Evolutionary conservation across 202 grass and related monocot genomes (phyloP).

Genomic region (Brachypodium distachyon): DNA sequence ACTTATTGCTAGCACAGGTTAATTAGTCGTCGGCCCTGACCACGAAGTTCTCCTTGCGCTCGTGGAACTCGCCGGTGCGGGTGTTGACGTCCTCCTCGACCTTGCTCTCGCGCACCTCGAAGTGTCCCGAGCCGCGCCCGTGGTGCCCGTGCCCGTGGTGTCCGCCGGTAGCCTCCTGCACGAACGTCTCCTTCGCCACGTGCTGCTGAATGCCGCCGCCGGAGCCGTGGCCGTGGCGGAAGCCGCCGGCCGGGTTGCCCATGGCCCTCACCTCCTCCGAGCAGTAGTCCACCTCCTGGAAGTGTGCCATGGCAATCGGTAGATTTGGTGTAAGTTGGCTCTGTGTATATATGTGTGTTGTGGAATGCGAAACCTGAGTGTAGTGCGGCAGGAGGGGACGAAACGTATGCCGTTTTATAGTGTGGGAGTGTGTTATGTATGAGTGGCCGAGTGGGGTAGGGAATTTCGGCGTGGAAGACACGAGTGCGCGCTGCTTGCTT

Average conservation of each 20-base stretch:
- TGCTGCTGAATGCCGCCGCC: constrained; percentile 19
- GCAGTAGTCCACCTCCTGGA: constrained; percentile 39
- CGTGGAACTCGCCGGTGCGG: constrained; percentile 44
- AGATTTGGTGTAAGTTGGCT: neutral
- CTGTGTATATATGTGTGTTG: neutral
- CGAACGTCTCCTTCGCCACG: constrained; percentile 30
- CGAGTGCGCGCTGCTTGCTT: neutral
- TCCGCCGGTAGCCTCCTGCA: constrained; percentile 17
- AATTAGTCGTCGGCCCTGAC: constrained; percentile 4
- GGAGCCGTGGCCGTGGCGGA: neutral
- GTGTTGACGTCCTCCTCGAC: constrained; percentile 41
- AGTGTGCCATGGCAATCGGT: constrained; percentile 16
- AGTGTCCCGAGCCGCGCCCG: constrained; percentile 10
- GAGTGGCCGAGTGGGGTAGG: neutral
- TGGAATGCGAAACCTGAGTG: neutral
- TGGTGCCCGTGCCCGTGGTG: neutral
- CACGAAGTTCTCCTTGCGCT: constrained; percentile 36
- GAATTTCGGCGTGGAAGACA: neutral
- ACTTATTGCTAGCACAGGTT: neutral
- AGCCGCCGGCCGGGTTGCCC: constrained; percentile 11
- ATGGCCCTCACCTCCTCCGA: constrained; percentile 42
- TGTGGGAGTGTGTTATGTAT: neutral
- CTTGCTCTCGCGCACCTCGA: constrained; percentile 17
- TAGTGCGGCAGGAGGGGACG: neutral
- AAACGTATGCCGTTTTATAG: constrained; percentile 13